These are phyloP conservation scores for Salinomyces thailandicus DNA, from an alignment of 2,329 filamentous ascomycete species.

Conservation along the genomic window DNA sequence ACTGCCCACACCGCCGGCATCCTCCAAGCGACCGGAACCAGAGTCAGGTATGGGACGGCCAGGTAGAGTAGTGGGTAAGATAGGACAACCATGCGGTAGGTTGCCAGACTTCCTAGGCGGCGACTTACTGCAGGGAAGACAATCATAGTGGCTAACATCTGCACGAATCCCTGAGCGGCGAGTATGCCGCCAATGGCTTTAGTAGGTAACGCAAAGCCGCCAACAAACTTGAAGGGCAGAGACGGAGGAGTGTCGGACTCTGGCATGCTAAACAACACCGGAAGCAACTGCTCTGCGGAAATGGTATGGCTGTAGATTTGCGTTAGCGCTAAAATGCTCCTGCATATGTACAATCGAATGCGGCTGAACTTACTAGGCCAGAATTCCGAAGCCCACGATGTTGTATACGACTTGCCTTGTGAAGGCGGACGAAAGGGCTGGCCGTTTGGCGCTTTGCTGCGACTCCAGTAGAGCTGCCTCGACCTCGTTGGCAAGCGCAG, in stretches of 20 bases:
- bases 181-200: constrained; percentile 81
- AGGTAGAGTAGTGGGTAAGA: constrained; percentile 84
- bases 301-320: constrained; percentile 67
- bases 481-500: constrained; percentile 15
- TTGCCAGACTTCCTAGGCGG: constrained; percentile 64
- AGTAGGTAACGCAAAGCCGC: constrained; percentile 73
- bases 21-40: constrained; percentile 62
- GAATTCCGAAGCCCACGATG: constrained; percentile 80
- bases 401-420: constrained; percentile 76
- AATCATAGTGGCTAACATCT: constrained; percentile 74
- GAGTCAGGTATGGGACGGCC: constrained; percentile 74
- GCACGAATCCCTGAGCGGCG: constrained; percentile 79
- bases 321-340: constrained; percentile 3
- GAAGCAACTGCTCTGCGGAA: constrained; percentile 87
- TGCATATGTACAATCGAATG: constrained; percentile 1
- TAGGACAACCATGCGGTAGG: constrained; percentile 71
- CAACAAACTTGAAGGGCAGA: constrained; percentile 80
- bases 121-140: constrained; percentile 70
- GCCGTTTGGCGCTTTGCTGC: constrained; percentile 22
- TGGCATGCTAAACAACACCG: constrained; percentile 74
- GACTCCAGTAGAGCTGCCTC: constrained; percentile 23
- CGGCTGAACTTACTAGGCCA: constrained; percentile 69
- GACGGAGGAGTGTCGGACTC: constrained; percentile 39
- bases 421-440: constrained; percentile 52
- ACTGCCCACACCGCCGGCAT: constrained; percentile 66